Conservation (phyloP, 1,139 yeast species). For the Saccharomyces uvarum region DNA sequence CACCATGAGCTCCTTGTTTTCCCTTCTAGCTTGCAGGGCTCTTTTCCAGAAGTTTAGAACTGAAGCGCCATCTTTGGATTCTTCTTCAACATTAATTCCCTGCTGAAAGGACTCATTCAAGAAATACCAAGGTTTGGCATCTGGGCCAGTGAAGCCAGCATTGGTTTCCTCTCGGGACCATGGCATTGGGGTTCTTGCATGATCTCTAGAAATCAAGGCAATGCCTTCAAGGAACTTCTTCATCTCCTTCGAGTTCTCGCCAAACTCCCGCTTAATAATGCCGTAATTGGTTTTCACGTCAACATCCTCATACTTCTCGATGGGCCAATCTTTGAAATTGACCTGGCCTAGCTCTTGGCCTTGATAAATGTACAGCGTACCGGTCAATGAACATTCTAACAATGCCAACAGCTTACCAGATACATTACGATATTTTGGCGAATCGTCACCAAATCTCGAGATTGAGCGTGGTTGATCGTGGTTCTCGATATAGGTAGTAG, state of each 20-base stretch:
- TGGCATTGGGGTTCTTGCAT: neutral
- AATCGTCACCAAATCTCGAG: conserved; percentile 44
- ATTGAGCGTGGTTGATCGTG: conserved; percentile 53
- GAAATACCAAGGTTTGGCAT: conserved; percentile 48
- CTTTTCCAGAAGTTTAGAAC: conserved; percentile 42
- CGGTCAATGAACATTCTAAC: conserved; percentile 40
- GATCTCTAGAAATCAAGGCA: neutral
- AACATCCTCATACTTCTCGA: conserved; percentile 46
- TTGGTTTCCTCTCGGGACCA: conserved; percentile 26
- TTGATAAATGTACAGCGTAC: conserved; percentile 51
- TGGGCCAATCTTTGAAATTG: conserved; percentile 43
- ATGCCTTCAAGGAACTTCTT: neutral
- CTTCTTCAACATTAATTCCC: conserved; percentile 40
- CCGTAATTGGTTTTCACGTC: conserved; percentile 40
- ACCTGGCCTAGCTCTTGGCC: conserved; percentile 57
- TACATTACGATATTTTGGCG: conserved; percentile 32
- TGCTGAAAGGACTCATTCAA: conserved; percentile 45
- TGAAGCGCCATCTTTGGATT: conserved; percentile 38
- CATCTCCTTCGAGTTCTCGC: neutral
- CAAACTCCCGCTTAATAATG: conserved; percentile 26
- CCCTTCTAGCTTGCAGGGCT: conserved; percentile 40
- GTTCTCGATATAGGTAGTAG: conserved; percentile 48
- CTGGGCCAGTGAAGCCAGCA: conserved; percentile 41
- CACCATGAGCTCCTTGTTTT: conserved; percentile 38
- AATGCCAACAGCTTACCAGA: conserved; percentile 33